Conservation (phyloP, 2,329 filamentous ascomycete species). For the Remersonia thermophila region DNA sequence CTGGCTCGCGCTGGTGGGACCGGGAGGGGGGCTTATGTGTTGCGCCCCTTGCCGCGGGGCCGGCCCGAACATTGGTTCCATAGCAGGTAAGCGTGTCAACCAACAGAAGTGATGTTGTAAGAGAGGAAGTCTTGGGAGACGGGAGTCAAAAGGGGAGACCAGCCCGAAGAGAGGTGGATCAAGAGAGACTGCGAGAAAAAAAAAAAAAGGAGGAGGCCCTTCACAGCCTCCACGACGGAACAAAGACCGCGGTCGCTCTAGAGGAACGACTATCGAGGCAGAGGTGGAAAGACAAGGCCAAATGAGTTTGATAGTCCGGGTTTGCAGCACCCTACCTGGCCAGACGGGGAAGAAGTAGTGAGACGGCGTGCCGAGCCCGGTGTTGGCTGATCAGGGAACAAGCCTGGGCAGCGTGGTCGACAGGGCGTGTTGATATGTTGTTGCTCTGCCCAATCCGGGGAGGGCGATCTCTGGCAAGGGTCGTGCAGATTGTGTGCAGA, state of each 20-base stretch:
- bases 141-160: no score
- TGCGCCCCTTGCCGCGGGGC: no score
- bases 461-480: constrained; percentile 13
- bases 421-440: constrained; percentile 9
- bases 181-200: no score
- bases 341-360: constrained; percentile 6
- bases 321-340: background rate
- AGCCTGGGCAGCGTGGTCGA: constrained; percentile 3
- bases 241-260: no score
- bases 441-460: constrained; percentile 9
- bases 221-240: no score
- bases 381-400: constrained; percentile 10
- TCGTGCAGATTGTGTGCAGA: constrained; percentile 6
- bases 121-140: no score
- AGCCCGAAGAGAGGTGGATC: no score
- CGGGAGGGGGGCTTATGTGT: constrained; percentile 4
- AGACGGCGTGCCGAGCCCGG: background rate
- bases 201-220: no score
- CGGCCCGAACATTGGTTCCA: no score
- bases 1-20: constrained; percentile 1
- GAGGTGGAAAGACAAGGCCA: constrained; percentile 1
- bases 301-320: constrained; percentile 7
- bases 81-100: no score
- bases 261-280: background rate
- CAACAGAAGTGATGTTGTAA: no score